Base-by-base conservation (phyloP, 2,329 filamentous ascomycete species). In the Arthrobotrys megalospora region DNA sequence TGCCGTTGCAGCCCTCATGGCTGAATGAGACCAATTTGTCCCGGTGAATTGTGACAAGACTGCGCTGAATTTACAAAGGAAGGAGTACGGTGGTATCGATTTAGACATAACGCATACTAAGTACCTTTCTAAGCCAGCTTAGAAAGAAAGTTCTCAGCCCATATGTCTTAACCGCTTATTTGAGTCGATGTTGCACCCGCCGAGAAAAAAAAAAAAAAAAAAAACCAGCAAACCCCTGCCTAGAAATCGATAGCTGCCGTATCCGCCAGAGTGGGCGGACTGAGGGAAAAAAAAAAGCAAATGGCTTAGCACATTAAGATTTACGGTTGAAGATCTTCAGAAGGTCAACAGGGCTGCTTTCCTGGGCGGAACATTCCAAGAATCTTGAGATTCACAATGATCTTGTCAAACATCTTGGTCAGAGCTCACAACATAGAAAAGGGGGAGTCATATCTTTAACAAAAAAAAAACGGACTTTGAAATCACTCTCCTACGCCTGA, bases 261-360 rank as follows among this genome's bases (percentile, higher is more conserved):
- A 32, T 45, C 38, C 28, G 58, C 34, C 65, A 60, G 52, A 62
- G 28, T 45, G 6, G 43, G 21, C 14, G 24, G 38, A 21, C 34
- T 3, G 38, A 64, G 21, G 6, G 55, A 19, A 38, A 60, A 55
- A 50, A 66, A 58, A 63, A 75, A 75, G 41, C 16, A 64, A 72
- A 28, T 55, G 14, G 38, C 52, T 52, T 38, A 19, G 10, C 41
- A 55, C 41, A 21, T 63, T 75, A 32, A 62, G 47, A 68, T 63
- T 68, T 65, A 16, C 43, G 21, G 12, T 62, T 34, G 63, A 68
- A 45, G 63, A 75, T 53, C 70, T 70, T 43, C 43, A n/a, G 38
- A 62, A 64, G 32, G 34, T 58, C 11, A 43, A 24, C 6, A 60
- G 45, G 19, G 32, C 52, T 36, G 16, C 19, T 36, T 3, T 28